Percentiles rank a stretch among this genome's conserved stretches.
Conservation (phyloP, 805 yeast genomes). For the Maudiozyma saulgeensis region DNA sequence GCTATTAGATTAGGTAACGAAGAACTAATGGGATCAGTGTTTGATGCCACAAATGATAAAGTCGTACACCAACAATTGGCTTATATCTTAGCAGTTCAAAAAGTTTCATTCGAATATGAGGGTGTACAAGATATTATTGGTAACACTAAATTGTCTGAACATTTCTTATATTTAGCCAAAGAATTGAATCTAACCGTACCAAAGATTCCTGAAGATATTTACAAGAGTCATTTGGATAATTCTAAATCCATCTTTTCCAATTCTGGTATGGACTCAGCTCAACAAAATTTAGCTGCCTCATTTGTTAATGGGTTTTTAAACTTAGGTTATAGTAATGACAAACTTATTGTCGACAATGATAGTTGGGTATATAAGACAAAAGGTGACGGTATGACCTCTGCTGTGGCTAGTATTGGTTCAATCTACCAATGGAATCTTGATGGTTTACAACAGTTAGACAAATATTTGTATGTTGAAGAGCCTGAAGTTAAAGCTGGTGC, state of each 20-base stretch:
- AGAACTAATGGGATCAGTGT: conserved; percentile 64
- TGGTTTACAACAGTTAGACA: conserved; percentile 84
- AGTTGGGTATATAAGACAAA: conserved; percentile 88
- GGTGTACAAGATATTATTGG: conserved; percentile 73
- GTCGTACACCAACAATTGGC: conserved; percentile 83
- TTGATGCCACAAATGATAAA: conserved; percentile 67
- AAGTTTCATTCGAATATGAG: conserved; percentile 64
- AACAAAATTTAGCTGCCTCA: conserved; percentile 89
- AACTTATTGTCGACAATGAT: conserved; percentile 66
- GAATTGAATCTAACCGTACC: conserved; percentile 86
- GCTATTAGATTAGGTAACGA: conserved; percentile 87
- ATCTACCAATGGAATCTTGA: conserved; percentile 88
- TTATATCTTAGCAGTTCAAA: conserved; percentile 78
- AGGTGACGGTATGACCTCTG: conserved; percentile 81
- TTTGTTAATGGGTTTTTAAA: conserved; percentile 88
- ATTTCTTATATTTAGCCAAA: conserved; percentile 68
- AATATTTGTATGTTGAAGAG: conserved; percentile 76
- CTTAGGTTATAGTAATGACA: conserved; percentile 84
- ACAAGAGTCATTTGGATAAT: conserved; percentile 81
- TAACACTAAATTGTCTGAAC: conserved; percentile 68
- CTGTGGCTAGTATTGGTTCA: conserved; percentile 87
- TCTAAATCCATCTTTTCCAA: conserved; percentile 43
- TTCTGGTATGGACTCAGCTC: conserved; percentile 70
- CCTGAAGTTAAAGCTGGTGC: conserved; percentile 94
- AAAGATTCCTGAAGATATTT: conserved; percentile 89